Conservation (phyloP, 805 yeast genomes). For the Phaffomyces antillensis region DNA sequence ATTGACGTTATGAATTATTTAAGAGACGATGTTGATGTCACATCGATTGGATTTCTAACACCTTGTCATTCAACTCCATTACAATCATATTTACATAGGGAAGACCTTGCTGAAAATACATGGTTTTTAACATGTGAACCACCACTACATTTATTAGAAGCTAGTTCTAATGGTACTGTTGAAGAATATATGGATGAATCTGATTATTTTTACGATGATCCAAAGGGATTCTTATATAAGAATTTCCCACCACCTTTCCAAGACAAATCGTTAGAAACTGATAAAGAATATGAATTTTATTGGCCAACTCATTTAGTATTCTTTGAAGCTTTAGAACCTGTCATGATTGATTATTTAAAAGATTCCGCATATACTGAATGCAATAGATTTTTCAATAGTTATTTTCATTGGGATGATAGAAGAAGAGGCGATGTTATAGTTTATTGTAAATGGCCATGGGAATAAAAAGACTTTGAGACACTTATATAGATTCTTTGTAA, state of each 20-base stretch:
- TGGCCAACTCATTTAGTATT: constrained; percentile 76
- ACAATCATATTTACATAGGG: constrained; percentile 73
- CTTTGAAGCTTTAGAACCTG: constrained; percentile 55
- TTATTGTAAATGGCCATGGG: constrained; percentile 38
- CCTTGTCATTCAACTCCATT: constrained; percentile 99
- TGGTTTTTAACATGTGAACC: constrained; percentile 94
- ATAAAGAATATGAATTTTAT: constrained; percentile 27
- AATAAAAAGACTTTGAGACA: constrained; percentile 12
- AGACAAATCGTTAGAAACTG: constrained; percentile 18
- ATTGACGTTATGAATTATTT: constrained; percentile 56
- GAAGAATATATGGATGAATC: constrained; percentile 72
- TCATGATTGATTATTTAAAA: constrained; percentile 33
- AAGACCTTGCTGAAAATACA: constrained; percentile 30
- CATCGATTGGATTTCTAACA: constrained; percentile 71
- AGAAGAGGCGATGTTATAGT: constrained; percentile 74
- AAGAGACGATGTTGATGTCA: constrained; percentile 32
- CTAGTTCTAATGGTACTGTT: constrained; percentile 28
- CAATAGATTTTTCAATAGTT: constrained; percentile 63
- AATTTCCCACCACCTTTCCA: constrained; percentile 40
- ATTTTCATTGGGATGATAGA: constrained; percentile 81
- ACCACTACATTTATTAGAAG: constrained; percentile 42
- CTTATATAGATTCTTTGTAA: no score
- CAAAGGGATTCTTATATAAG: constrained; percentile 43
- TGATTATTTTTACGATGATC: constrained; percentile 70
- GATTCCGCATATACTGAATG: constrained; percentile 39